A percentile compares a stretch with the other conserved stretches of the same genome.
phyloP scores from a whole-genome alignment of 176 grass and related monocot species.

The Triticum aestivum region DNA sequence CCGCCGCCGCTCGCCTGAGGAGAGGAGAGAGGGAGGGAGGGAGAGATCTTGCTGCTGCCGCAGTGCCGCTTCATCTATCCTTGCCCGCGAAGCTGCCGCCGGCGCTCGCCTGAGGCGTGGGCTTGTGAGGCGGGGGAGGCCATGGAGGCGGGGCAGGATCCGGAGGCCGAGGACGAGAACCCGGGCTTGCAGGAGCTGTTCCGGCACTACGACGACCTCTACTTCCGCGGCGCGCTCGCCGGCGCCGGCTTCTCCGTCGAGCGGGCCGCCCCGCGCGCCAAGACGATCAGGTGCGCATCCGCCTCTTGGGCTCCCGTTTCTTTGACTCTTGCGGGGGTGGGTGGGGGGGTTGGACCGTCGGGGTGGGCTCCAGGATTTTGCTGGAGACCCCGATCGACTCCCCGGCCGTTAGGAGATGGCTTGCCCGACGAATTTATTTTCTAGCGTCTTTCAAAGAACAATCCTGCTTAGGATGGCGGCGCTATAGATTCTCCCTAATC shows the following conservation, averaged over 20 bases:
- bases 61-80: neutral
- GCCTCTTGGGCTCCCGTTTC: neutral
- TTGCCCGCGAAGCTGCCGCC: neutral
- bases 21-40: too few species aligned
- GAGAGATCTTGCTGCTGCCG: too few species aligned
- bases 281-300: neutral
- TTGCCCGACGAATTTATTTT: neutral
- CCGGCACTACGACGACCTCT: conserved; percentile 54
- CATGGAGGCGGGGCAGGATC: neutral
- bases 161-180: conserved; percentile 20
- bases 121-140: neutral
- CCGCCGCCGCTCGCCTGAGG: neutral
- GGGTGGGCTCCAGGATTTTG: neutral
- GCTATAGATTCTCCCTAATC: neutral
- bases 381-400: neutral
- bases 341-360: too few species aligned
- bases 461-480: neutral
- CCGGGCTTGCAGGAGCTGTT: conserved; percentile 52
- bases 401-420: neutral
- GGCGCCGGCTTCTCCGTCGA: conserved; percentile 40
- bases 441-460: neutral
- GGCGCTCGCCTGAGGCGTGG: too few species aligned
- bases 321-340: neutral
- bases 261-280: conserved; percentile 22
- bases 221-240: conserved; percentile 58